Evolutionary conservation across 2,329 filamentous ascomycete genomes (phyloP).

Genomic region (Ophiocordyceps australis): DNA sequence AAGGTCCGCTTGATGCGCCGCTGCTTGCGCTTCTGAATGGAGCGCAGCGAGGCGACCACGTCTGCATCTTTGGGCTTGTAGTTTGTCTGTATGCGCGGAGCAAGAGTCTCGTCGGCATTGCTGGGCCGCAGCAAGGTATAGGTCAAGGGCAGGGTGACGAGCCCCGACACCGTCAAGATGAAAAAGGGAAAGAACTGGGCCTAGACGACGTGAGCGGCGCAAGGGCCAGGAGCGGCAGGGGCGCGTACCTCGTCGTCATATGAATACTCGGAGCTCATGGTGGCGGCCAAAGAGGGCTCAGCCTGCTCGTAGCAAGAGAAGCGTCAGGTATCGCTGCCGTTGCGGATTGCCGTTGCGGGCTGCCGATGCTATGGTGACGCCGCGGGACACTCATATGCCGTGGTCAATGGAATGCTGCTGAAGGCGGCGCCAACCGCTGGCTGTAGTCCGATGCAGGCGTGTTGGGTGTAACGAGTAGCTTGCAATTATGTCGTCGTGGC

Average conservation of each 20-base stretch:
- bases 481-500: no score
- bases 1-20: constrained; percentile 71
- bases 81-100: constrained; percentile 63
- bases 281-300: constrained; percentile 22
- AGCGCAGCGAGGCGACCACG: constrained; percentile 65
- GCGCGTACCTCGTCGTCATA: constrained; percentile 74
- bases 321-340: constrained; percentile 1
- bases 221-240: neutral
- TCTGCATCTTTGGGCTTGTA: constrained; percentile 72
- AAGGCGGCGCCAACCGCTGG: no score
- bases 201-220: constrained; percentile 17
- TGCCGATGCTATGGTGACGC: no score
- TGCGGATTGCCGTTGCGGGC: neutral
- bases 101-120: constrained; percentile 60
- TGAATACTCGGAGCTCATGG: constrained; percentile 88
- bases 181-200: constrained; percentile 99
- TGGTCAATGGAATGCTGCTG: no score
- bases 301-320: constrained; percentile 8
- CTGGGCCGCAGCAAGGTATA: constrained; percentile 71
- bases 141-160: constrained; percentile 80
- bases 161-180: constrained; percentile 72
- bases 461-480: no score
- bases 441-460: no score
- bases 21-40: constrained; percentile 78
- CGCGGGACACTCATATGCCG: no score